Evolutionary conservation across 2,329 filamentous ascomycete species (phyloP).

Genomic region (Penicillium sp.): DNA sequence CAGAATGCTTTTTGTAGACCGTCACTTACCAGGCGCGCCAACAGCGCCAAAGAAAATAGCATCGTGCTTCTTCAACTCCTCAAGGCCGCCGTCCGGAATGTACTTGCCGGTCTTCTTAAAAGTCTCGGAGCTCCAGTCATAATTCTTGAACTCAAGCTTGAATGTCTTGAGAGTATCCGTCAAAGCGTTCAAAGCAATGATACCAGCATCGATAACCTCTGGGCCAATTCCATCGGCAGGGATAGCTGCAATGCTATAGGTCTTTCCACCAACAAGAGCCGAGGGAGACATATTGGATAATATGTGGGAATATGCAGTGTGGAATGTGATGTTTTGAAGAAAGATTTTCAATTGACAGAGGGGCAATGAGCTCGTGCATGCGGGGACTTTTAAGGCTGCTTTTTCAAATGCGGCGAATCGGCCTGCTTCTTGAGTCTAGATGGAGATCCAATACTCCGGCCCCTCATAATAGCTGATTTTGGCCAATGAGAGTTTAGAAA

Average conservation of each 20-base stretch:
- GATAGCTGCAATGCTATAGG: constrained; percentile 64
- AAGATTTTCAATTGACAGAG: constrained; percentile 1
- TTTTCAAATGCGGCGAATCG: not conserved
- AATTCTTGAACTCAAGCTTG: constrained; percentile 63
- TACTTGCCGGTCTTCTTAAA: constrained; percentile 70
- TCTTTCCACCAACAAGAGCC: constrained; percentile 18
- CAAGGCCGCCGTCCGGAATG: constrained; percentile 64
- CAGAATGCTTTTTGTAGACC: not conserved
- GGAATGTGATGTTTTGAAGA: not conserved
- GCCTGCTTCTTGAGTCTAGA: constrained; percentile 4
- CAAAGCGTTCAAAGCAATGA: constrained; percentile 60
- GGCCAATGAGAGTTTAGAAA: constrained; percentile 5
- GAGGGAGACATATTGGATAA: constrained; percentile 23
- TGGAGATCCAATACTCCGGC: constrained; percentile 4
- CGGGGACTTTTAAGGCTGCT: constrained; percentile 12
- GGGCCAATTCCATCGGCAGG: constrained; percentile 72
- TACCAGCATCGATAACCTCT: constrained; percentile 68
- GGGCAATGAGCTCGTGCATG: constrained; percentile 12
- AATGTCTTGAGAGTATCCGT: constrained; percentile 58
- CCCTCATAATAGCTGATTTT: constrained; percentile 10
- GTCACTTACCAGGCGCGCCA: constrained; percentile 57
- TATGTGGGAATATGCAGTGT: not conserved
- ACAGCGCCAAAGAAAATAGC: constrained; percentile 72
- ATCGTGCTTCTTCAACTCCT: constrained; percentile 62
- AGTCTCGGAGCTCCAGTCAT: constrained; percentile 69